Percentiles rank a stretch among this genome's conserved stretches.
phyloP scores from a whole-genome alignment of 1,284 basidiomycete species.

The Abortiporus biennis region DNA sequence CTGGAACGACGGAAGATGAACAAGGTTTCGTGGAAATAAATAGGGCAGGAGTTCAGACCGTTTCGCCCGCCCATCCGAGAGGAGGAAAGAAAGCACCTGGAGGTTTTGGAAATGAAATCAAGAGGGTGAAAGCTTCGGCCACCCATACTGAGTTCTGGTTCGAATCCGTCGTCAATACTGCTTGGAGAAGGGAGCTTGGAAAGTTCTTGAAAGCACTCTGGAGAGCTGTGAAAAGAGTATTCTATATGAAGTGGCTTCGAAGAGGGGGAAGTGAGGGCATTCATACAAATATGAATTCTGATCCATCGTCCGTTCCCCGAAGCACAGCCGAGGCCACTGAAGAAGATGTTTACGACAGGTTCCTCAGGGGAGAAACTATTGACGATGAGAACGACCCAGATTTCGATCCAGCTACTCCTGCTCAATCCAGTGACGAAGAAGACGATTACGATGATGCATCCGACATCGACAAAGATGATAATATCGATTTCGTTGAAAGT shows the following conservation, averaged over 20 bases:
- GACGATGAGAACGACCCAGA: slow-evolving; percentile 13
- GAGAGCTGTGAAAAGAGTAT: slow-evolving; percentile 27
- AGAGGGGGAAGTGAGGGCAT: not conserved
- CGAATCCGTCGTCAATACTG: slow-evolving; percentile 26
- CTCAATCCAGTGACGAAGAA: slow-evolving; percentile 45
- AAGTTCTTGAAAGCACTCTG: slow-evolving; percentile 29
- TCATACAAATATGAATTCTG: not conserved
- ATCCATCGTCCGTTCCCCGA: not conserved
- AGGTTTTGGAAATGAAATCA: slow-evolving; percentile 33
- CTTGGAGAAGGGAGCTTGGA: slow-evolving; percentile 42
- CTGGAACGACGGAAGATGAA: slow-evolving; percentile 14
- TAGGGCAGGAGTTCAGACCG: slow-evolving; percentile 31
- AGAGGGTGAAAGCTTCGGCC: slow-evolving; percentile 27
- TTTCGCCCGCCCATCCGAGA: slow-evolving; percentile 15
- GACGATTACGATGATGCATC: slow-evolving; percentile 32
- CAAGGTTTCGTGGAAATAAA: slow-evolving; percentile 35
- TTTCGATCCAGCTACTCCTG: slow-evolving; percentile 21
- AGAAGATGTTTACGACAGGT: not conserved
- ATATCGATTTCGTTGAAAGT: slow-evolving; percentile 19
- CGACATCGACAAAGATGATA: slow-evolving; percentile 9
- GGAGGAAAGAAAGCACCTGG: slow-evolving; percentile 12
- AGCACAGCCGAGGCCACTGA: not conserved
- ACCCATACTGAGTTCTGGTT: slow-evolving; percentile 32
- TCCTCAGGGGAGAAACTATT: slow-evolving; percentile 8
- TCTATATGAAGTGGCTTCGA: too few relatives aligned